phyloP scores from a whole-genome alignment of 805 yeast species.

The Yarrowia sp. region DNA sequence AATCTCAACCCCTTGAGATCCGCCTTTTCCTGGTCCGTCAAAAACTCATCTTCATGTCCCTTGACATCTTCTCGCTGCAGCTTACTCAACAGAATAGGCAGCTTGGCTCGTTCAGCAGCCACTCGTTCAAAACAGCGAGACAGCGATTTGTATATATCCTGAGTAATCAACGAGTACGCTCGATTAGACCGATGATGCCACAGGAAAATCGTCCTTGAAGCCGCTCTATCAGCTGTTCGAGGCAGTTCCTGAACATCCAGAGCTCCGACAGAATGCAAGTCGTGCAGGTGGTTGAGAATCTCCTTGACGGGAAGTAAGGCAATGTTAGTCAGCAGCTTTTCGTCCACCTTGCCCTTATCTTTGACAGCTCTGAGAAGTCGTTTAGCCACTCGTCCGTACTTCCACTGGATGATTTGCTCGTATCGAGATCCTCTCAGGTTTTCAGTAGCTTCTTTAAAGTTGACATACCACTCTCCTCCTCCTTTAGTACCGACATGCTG shows the following conservation, averaged over 20 bases:
- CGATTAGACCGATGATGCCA: conserved; percentile 66
- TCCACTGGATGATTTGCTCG: conserved; percentile 39
- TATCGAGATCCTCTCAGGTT: conserved; percentile 37
- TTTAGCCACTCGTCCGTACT: conserved; percentile 52
- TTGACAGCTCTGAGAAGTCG: conserved; percentile 77
- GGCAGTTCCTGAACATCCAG: conserved; percentile 93
- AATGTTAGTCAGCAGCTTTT: conserved; percentile 70
- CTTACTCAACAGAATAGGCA: conserved; percentile 69
- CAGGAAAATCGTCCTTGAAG: conserved; percentile 79
- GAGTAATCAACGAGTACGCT: conserved; percentile 49
- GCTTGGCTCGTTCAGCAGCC: conserved; percentile 49
- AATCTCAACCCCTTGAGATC: conserved; percentile 56
- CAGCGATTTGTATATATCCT: conserved; percentile 50
- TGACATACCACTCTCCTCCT: conserved; percentile 46
- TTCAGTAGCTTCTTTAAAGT: conserved; percentile 37
- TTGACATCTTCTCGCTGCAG: conserved; percentile 87
- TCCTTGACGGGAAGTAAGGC: conserved; percentile 77
- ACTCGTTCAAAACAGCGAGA: conserved; percentile 44
- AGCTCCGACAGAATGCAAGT: conserved; percentile 64
- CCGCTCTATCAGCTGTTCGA: conserved; percentile 85
- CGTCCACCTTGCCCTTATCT: conserved; percentile 70
- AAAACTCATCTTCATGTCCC: conserved; percentile 71
- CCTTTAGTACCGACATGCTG: conserved; percentile 53
- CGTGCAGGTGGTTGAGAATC: conserved; percentile 67
- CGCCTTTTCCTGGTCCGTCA: conserved; percentile 70